A percentile compares a stretch with the other conserved stretches of the same genome.
Evolutionary conservation across 352 stramenopile species (phyloP).

Genomic region (Elongisporangium undulatum): DNA sequence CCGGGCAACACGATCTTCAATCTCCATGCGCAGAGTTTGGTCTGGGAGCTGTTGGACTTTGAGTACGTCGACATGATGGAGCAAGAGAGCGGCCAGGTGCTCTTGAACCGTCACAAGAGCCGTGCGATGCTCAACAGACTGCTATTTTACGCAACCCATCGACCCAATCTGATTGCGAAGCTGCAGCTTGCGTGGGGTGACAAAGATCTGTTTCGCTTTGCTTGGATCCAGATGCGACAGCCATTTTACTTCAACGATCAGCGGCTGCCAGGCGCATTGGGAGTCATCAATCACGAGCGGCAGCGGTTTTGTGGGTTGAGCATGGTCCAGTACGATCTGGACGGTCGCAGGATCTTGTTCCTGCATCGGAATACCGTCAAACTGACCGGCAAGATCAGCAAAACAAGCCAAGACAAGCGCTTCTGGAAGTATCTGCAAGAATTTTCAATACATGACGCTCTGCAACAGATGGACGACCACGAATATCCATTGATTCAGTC

Average conservation of each 20-base stretch:
- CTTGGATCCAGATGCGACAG: slow-evolving; percentile 30
- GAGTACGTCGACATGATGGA: slow-evolving; percentile 44
- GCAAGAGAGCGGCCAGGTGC: slow-evolving; percentile 47
- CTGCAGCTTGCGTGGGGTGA: slow-evolving; percentile 50
- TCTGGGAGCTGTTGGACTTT: slow-evolving; percentile 41
- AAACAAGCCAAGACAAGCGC: slow-evolving; percentile 10
- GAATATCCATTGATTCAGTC: slow-evolving; percentile 35
- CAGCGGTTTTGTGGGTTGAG: slow-evolving; percentile 39
- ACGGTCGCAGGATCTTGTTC: slow-evolving; percentile 30
- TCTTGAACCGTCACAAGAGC: slow-evolving; percentile 28
- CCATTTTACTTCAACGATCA: slow-evolving; percentile 34
- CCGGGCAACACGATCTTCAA: slow-evolving; percentile 55
- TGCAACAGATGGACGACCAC: slow-evolving; percentile 14
- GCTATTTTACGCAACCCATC: slow-evolving; percentile 39
- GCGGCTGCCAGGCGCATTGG: slow-evolving; percentile 31
- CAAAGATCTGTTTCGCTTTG: slow-evolving; percentile 53
- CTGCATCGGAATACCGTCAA: slow-evolving; percentile 61
- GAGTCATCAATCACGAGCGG: slow-evolving; percentile 27
- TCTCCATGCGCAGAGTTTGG: slow-evolving; percentile 45
- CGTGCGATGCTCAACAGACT: slow-evolving; percentile 33
- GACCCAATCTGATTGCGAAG: slow-evolving; percentile 38
- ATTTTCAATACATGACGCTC: slow-evolving; percentile 3
- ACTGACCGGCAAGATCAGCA: slow-evolving; percentile 27
- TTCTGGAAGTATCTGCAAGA: slow-evolving; percentile 53
- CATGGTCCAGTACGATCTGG: slow-evolving; percentile 47